Conservation (phyloP, 192 early-diverging fungal genomes). For the Coemansia sp. region DNA sequence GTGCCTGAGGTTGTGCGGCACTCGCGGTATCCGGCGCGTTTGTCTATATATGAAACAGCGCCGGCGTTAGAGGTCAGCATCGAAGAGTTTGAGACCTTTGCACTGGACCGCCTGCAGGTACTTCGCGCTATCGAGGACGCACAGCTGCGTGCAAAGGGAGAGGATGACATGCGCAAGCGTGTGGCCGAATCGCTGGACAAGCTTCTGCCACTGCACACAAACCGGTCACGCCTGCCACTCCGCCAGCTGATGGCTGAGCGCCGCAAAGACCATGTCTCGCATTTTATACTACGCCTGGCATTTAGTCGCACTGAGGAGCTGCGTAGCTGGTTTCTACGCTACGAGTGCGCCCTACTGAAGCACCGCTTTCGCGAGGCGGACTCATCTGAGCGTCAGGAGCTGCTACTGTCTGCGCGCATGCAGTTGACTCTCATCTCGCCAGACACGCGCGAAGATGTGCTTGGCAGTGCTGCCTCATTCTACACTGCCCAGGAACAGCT, state of each 20-base stretch:
- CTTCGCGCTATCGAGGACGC: conserved; percentile 82
- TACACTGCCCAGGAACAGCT: conserved; percentile 43
- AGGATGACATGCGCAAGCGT: conserved; percentile 59
- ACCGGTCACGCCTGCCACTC: conserved; percentile 39
- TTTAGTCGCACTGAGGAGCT: conserved; percentile 67
- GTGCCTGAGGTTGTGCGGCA: conserved; percentile 49
- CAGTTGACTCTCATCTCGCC: conserved; percentile 24
- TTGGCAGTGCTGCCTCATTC: conserved; percentile 12
- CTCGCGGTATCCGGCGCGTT: conserved; percentile 47
- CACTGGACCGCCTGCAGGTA: conserved; percentile 61
- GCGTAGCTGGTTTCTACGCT: conserved; percentile 72
- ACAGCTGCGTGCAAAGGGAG: conserved; percentile 65
- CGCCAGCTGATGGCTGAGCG: conserved; percentile 61
- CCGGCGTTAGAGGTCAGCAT: conserved; percentile 53
- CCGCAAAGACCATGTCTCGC: conserved; percentile 77
- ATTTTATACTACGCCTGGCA: conserved; percentile 79
- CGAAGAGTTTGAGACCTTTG: conserved; percentile 56
- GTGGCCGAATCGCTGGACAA: conserved; percentile 55
- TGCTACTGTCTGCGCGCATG: conserved; percentile 36
- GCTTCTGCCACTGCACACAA: conserved; percentile 65
- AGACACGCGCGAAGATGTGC: conserved; percentile 16
- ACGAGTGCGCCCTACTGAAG: conserved; percentile 69
- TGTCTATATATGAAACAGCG: conserved; percentile 36
- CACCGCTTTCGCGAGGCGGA: conserved; percentile 59
- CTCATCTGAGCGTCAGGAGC: conserved; percentile 28